A percentile compares a stretch with the other conserved stretches of the same genome.
Evolutionary conservation across 345 rosid species (phyloP).

Genomic region (Hevea brasiliensis): DNA sequence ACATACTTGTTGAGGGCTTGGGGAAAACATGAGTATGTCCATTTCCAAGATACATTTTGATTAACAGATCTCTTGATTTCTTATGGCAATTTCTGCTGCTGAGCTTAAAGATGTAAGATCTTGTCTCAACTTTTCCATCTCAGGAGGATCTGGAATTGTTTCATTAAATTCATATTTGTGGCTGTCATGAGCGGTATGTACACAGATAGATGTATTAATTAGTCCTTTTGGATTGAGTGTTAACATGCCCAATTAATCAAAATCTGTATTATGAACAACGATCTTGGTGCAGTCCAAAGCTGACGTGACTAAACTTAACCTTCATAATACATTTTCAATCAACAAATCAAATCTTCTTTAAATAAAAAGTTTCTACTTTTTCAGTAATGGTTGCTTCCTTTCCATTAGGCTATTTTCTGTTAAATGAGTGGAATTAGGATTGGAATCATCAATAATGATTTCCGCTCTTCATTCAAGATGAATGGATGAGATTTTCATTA

Average conservation of each 20-base stretch:
- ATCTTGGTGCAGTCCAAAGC: background rate
- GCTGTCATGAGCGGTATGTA: background rate
- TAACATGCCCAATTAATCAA: background rate
- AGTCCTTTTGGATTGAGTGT: no score
- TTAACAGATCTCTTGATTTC: background rate
- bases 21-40: constrained; percentile 10
- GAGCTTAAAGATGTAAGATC: background rate
- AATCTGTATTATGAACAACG: background rate
- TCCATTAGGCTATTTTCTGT: no score
- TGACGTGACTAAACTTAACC: background rate
- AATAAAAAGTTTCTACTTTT: no score
- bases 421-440: no score
- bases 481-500: no score
- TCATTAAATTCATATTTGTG: background rate
- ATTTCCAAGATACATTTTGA: background rate
- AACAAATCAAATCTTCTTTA: no score
- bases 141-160: background rate
- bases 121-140: no score
- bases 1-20: constrained; percentile 45
- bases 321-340: no score
- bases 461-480: no score
- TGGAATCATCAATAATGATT: no score
- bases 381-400: no score
- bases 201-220: background rate
- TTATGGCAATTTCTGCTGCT: background rate